Conservation (phyloP, 2,329 filamentous ascomycete species). For the Cadophora gregata region DNA sequence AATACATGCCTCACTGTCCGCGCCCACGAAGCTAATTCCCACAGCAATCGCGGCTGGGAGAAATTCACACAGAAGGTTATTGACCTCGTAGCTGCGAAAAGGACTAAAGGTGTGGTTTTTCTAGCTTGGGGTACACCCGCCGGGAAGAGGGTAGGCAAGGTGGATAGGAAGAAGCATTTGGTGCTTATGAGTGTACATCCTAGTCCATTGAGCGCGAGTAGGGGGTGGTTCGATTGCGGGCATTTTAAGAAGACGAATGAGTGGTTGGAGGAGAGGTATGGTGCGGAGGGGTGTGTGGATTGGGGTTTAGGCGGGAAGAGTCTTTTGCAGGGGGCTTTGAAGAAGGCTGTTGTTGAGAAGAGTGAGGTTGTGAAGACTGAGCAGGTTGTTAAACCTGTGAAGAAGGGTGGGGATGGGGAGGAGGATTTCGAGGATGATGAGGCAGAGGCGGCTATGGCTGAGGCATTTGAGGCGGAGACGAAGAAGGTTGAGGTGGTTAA, state of each 20-base stretch:
- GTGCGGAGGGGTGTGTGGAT: conserved; percentile 79
- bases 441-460: conserved; percentile 9
- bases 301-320: conserved; percentile 65
- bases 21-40: conserved; percentile 84
- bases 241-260: conserved; percentile 85
- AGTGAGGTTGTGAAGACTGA: neutral
- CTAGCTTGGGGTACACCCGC: conserved; percentile 92
- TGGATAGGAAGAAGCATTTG: conserved; percentile 76
- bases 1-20: conserved; percentile 96
- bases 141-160: conserved; percentile 74
- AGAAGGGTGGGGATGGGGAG: neutral
- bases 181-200: conserved; percentile 90
- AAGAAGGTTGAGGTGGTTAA: conserved; percentile 9
- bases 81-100: conserved; percentile 79
- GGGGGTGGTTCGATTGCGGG: conserved; percentile 82
- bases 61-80: conserved; percentile 90
- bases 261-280: conserved; percentile 83
- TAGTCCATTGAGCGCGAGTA: conserved; percentile 84
- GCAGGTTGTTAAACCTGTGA: neutral
- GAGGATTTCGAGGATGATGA: conserved; percentile 9
- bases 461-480: conserved; percentile 8
- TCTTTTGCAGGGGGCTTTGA: neutral
- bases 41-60: conserved; percentile 90
- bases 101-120: conserved; percentile 86
- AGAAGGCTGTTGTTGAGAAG: neutral